These are phyloP conservation scores for Salvia hispanica DNA, from an alignment of 257 asterid genomes.

Conservation along the genomic window DNA sequence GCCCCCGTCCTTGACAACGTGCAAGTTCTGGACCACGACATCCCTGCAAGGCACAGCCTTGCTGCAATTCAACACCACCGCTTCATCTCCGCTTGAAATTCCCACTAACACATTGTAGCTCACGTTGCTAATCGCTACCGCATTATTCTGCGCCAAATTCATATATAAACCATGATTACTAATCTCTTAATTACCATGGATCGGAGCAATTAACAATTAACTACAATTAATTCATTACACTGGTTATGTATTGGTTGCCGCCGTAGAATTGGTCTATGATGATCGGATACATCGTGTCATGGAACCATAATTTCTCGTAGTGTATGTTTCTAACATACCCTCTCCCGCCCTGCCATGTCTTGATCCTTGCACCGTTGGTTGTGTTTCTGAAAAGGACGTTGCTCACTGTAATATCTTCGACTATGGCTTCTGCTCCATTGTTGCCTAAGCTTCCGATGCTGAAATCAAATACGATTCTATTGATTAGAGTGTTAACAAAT, in stretches of 20 bases:
- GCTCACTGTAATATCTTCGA: conserved; percentile 42
- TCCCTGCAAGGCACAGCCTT: conserved; percentile 39
- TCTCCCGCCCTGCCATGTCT: conserved; percentile 62
- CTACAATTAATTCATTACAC: not conserved
- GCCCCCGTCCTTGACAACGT: conserved; percentile 14
- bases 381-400: conserved; percentile 40
- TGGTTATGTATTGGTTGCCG: conserved; percentile 22
- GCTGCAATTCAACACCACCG: conserved; percentile 43
- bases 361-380: conserved; percentile 53
- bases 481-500: too few species aligned
- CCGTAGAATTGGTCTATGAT: conserved; percentile 44
- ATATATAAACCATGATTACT: not conserved
- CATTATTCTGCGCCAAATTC: conserved; percentile 32
- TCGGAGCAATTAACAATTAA: too few species aligned
- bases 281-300: conserved; percentile 20
- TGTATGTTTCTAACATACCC: conserved; percentile 45
- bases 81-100: conserved; percentile 27
- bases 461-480: not conserved
- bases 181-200: too few species aligned
- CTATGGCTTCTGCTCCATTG: conserved; percentile 40
- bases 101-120: conserved; percentile 40
- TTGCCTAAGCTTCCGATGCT: conserved; percentile 64
- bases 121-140: conserved; percentile 39
- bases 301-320: conserved; percentile 36
- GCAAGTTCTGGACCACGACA: conserved; percentile 35